These are phyloP conservation scores for Iris macrosiphon DNA, from an alignment of 106 monocot genomes.

Conservation along the genomic window DNA sequence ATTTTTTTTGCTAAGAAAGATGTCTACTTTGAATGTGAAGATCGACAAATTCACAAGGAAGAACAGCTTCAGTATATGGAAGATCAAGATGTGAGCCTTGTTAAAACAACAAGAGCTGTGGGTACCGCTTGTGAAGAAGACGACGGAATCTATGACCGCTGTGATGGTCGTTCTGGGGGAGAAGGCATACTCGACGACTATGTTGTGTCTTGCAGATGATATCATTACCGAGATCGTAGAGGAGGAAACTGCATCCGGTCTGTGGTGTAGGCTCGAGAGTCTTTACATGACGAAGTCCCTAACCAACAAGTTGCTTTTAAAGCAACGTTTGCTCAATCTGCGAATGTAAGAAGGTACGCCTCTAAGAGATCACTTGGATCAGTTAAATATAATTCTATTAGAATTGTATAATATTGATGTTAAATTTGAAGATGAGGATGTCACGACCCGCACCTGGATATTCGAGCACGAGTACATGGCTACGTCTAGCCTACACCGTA, in stretches of 20 bases:
- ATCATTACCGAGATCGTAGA: not conserved
- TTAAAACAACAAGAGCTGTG: not conserved
- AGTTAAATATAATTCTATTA: not conserved
- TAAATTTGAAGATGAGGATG: not conserved
- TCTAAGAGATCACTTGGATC: too few species aligned
- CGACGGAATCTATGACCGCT: not conserved
- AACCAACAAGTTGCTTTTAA: not conserved
- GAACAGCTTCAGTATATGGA: not conserved
- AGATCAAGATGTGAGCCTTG: not conserved
- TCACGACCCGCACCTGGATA: too few species aligned
- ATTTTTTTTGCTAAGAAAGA: too few species aligned
- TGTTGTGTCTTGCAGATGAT: not conserved
- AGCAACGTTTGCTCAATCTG: not conserved
- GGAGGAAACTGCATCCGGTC: not conserved
- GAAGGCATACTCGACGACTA: not conserved
- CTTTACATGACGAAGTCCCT: not conserved
- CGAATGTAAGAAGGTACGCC: not conserved
- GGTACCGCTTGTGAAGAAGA: not conserved
- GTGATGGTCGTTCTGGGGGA: not conserved
- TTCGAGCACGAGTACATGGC: too few species aligned
- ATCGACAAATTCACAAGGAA: not conserved
- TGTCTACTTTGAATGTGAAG: too few species aligned
- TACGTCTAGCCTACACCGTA: too few species aligned
- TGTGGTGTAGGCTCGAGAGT: too few species aligned
- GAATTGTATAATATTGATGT: not conserved